Conservation (phyloP, 768 basidiomycete genomes). For the Melanogaster broomeanus region DNA sequence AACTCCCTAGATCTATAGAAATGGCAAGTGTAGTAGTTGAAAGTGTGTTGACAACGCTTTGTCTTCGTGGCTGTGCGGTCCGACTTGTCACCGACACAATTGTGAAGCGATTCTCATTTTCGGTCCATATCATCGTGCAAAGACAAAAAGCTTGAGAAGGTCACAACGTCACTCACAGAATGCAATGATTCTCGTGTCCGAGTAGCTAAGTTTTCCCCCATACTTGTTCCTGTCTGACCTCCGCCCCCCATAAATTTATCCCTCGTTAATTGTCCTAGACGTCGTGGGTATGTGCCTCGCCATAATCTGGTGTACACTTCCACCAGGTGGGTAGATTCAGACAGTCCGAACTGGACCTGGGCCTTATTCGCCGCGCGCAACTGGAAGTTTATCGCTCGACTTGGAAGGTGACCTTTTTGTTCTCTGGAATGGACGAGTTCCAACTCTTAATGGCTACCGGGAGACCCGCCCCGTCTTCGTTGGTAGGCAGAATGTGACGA, state of each 20-base stretch:
- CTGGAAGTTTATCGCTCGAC: background rate
- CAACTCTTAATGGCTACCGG: conserved; percentile 4
- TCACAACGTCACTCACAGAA: background rate
- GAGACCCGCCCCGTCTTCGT: background rate
- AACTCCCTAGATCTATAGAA: conserved; percentile 14
- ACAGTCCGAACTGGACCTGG: background rate
- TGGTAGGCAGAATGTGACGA: background rate
- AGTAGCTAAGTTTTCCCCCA: background rate
- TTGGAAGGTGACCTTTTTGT: conserved; percentile 19
- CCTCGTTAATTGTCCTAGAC: conserved; percentile 1
- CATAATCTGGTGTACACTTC: background rate
- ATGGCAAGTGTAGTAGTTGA: conserved; percentile 25
- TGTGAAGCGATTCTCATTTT: conserved; percentile 6
- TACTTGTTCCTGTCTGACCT: background rate
- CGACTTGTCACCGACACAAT: conserved; percentile 23
- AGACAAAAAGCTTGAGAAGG: conserved; percentile 19
- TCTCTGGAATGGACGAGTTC: conserved; percentile 11
- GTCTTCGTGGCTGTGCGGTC: conserved; percentile 20
- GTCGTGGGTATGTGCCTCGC: background rate
- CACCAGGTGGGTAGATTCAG: background rate
- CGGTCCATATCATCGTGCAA: background rate
- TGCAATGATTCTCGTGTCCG: background rate
- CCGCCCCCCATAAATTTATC: background rate
- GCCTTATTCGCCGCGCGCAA: background rate
- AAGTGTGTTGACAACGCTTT: background rate